Percentiles rank a stretch among this genome's conserved stretches.
Conservation (phyloP, 2,329 filamentous ascomycete species). For the Colletotrichum simmondsii region DNA sequence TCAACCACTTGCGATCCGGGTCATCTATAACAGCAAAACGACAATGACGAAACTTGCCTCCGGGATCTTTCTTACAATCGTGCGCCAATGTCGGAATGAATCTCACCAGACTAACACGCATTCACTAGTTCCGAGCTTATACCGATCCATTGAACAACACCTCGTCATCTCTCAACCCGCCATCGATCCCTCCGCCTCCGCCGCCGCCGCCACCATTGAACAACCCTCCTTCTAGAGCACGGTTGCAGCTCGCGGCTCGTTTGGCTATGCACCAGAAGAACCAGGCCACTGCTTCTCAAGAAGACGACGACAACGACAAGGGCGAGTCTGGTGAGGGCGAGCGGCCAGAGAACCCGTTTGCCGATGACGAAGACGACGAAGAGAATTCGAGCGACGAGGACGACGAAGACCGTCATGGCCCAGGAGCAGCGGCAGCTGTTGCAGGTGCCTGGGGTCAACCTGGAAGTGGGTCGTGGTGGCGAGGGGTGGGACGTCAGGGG, state of each 20-base stretch:
- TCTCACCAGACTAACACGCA: slow-evolving; percentile 20
- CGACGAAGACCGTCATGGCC: slow-evolving; percentile 49
- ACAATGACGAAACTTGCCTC: slow-evolving; percentile 27
- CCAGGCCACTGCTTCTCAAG: slow-evolving; percentile 54
- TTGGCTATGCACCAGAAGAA: slow-evolving; percentile 81
- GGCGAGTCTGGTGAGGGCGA: slow-evolving; percentile 33
- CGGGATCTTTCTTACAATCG: neutral
- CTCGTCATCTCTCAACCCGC: slow-evolving; percentile 62
- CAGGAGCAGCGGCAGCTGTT: slow-evolving; percentile 38
- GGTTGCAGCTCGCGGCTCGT: slow-evolving; percentile 89
- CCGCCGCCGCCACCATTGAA: slow-evolving; percentile 84
- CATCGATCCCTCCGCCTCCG: slow-evolving; percentile 68
- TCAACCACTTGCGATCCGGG: slow-evolving; percentile 5
- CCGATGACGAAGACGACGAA: slow-evolving; percentile 63
- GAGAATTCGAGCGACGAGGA: slow-evolving; percentile 64
- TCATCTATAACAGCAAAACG: slow-evolving; percentile 3
- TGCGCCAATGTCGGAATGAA: slow-evolving; percentile 2
- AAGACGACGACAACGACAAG: slow-evolving; percentile 47
- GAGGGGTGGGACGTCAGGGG: slow-evolving; percentile 48
- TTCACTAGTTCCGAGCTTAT: slow-evolving; percentile 66
- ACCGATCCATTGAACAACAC: slow-evolving; percentile 64
- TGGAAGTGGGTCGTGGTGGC: slow-evolving; percentile 60
- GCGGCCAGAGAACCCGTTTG: slow-evolving; percentile 62
- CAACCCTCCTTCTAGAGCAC: slow-evolving; percentile 85
- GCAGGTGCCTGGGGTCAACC: slow-evolving; percentile 39